Conservation (phyloP, 1,139 yeast genomes). For the Debaryomycetaceae sp. region DNA sequence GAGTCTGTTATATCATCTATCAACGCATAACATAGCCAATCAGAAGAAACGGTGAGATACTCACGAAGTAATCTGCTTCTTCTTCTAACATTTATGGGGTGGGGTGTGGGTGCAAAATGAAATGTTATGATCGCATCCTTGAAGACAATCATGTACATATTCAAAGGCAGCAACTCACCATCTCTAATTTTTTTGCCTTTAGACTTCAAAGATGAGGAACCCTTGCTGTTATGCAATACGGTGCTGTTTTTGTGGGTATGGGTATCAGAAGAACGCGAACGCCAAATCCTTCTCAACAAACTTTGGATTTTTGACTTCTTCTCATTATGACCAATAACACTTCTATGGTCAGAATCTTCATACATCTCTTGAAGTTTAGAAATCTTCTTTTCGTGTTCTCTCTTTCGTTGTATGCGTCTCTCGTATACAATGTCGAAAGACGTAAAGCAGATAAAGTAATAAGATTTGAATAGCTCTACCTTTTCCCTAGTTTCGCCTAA, state of each 20-base stretch:
- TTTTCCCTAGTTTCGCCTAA: constrained; percentile 94
- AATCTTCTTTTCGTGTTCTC: constrained; percentile 40
- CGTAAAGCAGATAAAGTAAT: constrained; percentile 89
- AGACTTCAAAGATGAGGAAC: constrained; percentile 24
- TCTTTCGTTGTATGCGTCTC: constrained; percentile 49
- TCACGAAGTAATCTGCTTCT: constrained; percentile 86
- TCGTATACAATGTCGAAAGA: constrained; percentile 86
- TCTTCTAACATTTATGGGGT: constrained; percentile 91
- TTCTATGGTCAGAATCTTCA: constrained; percentile 20
- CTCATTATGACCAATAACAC: constrained; percentile 19
- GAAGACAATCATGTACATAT: constrained; percentile 90
- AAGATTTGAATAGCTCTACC: constrained; percentile 85
- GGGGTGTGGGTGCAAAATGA: constrained; percentile 94
- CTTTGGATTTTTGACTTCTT: constrained; percentile 17
- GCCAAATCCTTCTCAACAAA: constrained; percentile 12
- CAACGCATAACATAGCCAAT: constrained; percentile 95
- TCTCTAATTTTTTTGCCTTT: constrained; percentile 43
- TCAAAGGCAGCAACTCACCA: constrained; percentile 84
- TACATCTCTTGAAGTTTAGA: constrained; percentile 40
- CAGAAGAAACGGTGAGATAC: constrained; percentile 85
- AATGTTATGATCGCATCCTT: constrained; percentile 88
- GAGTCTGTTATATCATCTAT: constrained; percentile 97
- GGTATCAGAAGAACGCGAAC: background rate
- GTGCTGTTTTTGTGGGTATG: constrained; percentile 3
- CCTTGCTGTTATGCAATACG: constrained; percentile 11